Evolutionary conservation across 257 asterid species (phyloP), one percentile per base, ranked within the genome.

Genomic region (Solanum megistacrolobum): DNA sequence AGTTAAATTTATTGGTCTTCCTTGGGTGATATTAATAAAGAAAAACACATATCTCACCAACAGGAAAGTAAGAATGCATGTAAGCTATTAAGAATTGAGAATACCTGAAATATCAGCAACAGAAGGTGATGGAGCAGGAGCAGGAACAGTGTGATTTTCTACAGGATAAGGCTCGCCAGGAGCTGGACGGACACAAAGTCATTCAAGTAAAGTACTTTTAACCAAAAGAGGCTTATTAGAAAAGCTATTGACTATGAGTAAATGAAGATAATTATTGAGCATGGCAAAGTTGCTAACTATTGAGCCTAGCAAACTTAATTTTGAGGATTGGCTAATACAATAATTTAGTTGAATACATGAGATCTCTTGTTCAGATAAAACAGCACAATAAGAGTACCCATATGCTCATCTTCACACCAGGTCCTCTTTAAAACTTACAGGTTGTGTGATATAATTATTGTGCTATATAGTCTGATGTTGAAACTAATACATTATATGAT

Each of bases 141-240:
- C 89, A 32, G 93, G 91, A 89, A 88, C n/a, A 25, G 92, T 88
- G 43, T 65, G 89, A 86, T 92, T 93, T 88, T 91, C 88, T 62
- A 87, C 86, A 9, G 91, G 94, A 91, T 93, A 92, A 65, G 98
- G 96, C 60, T 93, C 95, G 14, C 99, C 99, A 36, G 99, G 99
- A 92, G 92, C 99, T 97, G 94, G 87, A 86, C 62, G 74, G 88
- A 32, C 78, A 38, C 83, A 41, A 84, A 86, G 41, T 48, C 25
- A 1, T 82, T 81, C 6, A 82, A 31, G 66, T 27, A 81, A 3
- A 48, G 86, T 32, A 31, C 27, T 20, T 82, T 31, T 48, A 82
- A 52, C 69, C 29, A 31, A 82, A 48, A 31, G 39, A 81, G 18
- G 36, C 14, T 46, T 46, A 81, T 16, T 27, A 81, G 66, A 21